Evolutionary conservation across 73 alveolate species (phyloP).

Genomic region (Tetrahymena thermophila): DNA sequence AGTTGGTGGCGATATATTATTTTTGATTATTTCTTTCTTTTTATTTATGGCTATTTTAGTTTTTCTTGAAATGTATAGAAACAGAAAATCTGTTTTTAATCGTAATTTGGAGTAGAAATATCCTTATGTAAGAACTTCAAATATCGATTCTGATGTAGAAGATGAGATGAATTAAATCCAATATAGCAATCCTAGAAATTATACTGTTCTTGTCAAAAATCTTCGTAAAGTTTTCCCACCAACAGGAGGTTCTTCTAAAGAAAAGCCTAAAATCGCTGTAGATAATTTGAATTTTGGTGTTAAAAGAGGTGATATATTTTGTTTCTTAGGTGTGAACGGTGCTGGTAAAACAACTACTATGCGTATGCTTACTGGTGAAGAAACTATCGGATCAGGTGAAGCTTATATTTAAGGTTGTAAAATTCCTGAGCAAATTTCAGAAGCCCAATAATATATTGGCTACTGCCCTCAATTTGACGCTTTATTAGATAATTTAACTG

Average conservation of each 20-base stretch:
- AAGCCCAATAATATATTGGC: conserved; percentile 47
- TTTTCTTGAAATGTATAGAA: conserved; percentile 34
- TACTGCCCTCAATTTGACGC: conserved; percentile 77
- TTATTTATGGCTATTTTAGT: conserved; percentile 4
- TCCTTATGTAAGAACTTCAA: conserved; percentile 1
- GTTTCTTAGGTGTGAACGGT: conserved; percentile 25
- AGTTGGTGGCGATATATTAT: conserved; percentile 42
- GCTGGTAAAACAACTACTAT: conserved; percentile 87
- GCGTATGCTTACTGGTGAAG: conserved; percentile 71
- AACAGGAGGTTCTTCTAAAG: not conserved
- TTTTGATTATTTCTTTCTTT: conserved; percentile 10
- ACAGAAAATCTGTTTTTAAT: conserved; percentile 10
- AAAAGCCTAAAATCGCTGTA: conserved; percentile 73
- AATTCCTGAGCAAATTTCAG: conserved; percentile 29
- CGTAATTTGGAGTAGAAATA: not conserved
- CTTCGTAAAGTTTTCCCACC: conserved; percentile 52
- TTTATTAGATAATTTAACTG: conserved; percentile 61
- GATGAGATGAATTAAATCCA: not conserved
- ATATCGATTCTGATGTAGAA: conserved; percentile 48
- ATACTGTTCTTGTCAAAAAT: conserved; percentile 44
- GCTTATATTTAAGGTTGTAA: conserved; percentile 56
- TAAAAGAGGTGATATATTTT: conserved; percentile 79
- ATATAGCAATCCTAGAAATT: conserved; percentile 23
- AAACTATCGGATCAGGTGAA: conserved; percentile 51
- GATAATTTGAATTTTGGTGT: conserved; percentile 78